Conservation (phyloP, 306 rosid genomes). For the Gillenia trifoliata region DNA sequence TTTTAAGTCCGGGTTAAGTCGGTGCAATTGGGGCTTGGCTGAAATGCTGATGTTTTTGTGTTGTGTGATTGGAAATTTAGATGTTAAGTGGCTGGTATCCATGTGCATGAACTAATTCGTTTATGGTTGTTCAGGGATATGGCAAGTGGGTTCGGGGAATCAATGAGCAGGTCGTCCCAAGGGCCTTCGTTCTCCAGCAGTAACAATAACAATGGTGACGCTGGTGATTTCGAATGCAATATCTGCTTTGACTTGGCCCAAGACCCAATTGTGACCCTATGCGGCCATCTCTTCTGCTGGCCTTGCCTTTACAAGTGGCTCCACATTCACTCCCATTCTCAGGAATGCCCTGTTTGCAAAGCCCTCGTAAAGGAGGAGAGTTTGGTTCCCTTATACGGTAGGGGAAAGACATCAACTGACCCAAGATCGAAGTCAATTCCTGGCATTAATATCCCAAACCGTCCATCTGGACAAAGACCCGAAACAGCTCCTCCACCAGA, state of each 20-base stretch:
- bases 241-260: slow-evolving; percentile 87
- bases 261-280: slow-evolving; percentile 77
- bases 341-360: slow-evolving; percentile 83
- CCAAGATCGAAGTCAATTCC: slow-evolving; percentile 79
- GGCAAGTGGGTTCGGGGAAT: slow-evolving; percentile 74
- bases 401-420: slow-evolving; percentile 80
- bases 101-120: slow-evolving; percentile 7
- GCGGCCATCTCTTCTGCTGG: slow-evolving; percentile 96
- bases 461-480: slow-evolving; percentile 79
- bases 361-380: slow-evolving; percentile 77
- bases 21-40: neutral
- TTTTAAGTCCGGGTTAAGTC: neutral
- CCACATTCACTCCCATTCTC: slow-evolving; percentile 65
- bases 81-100: neutral
- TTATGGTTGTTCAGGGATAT: slow-evolving; percentile 38
- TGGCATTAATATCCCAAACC: slow-evolving; percentile 58
- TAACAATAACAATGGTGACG: slow-evolving; percentile 41
- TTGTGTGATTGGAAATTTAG: neutral
- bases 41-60: neutral
- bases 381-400: slow-evolving; percentile 79
- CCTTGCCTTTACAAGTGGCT: slow-evolving; percentile 93
- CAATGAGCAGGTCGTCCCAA: slow-evolving; percentile 56
- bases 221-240: slow-evolving; percentile 81
- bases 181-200: slow-evolving; percentile 50
- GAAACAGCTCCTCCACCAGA: slow-evolving; percentile 82